phyloP scores from a whole-genome alignment of 2,329 filamentous ascomycete species.

The Apiospora rasikravindrae region DNA sequence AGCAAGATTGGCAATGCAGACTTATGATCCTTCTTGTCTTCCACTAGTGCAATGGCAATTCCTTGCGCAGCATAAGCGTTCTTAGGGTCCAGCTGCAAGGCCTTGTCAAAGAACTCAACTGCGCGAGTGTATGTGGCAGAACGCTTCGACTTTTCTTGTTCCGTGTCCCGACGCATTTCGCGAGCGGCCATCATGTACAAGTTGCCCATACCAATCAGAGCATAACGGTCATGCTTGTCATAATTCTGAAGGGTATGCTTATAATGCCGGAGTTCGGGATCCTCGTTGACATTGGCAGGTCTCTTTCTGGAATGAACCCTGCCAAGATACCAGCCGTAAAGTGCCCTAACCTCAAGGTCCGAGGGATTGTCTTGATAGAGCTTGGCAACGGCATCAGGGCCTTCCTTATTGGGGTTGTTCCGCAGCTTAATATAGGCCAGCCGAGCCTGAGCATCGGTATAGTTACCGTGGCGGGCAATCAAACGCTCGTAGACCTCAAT shows the following conservation, averaged over 20 bases:
- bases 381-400: conserved; percentile 82
- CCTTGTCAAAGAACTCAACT: conserved; percentile 98
- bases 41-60: conserved; percentile 89
- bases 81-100: conserved; percentile 88
- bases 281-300: conserved; percentile 80
- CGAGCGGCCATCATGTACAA: conserved; percentile 84
- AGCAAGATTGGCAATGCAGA: conserved; percentile 85
- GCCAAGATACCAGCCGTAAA: conserved; percentile 96
- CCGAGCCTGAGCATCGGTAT: conserved; percentile 87
- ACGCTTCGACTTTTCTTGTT: conserved; percentile 89
- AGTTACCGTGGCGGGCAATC: conserved; percentile 83
- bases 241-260: conserved; percentile 94
- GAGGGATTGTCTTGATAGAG: conserved; percentile 83
- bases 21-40: conserved; percentile 90
- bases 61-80: conserved; percentile 98
- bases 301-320: conserved; percentile 81
- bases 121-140: conserved; percentile 87
- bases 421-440: conserved; percentile 89
- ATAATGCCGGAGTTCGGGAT: conserved; percentile 90
- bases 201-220: conserved; percentile 96
- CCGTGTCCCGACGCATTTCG: conserved; percentile 91
- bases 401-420: conserved; percentile 81
- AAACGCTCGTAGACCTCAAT: conserved; percentile 87
- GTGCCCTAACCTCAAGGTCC: conserved; percentile 87
- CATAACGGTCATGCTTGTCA: conserved; percentile 98